phyloP scores from a whole-genome alignment of 768 basidiomycete genomes.

The Rhodotorula graminis region DNA sequence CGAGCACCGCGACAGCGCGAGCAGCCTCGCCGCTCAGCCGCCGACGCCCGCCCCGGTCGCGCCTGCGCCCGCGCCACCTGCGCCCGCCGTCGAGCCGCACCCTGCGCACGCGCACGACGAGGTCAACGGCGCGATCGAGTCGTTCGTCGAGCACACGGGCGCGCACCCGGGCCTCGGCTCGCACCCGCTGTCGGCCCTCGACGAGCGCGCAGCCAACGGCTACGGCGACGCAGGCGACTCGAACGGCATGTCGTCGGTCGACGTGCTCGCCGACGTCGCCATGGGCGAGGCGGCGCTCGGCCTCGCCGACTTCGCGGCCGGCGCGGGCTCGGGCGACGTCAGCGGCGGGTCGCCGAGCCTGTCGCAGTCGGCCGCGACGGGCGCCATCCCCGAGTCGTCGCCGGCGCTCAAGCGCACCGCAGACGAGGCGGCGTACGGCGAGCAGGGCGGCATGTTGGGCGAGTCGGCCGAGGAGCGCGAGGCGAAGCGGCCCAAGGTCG shows the following conservation, averaged over 20 bases:
- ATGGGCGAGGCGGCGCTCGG: conserved; percentile 34
- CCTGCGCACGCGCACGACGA: neutral
- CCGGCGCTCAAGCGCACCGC: conserved; percentile 22
- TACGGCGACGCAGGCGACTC: neutral
- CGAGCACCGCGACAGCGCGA: conserved; percentile 8
- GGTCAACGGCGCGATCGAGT: neutral
- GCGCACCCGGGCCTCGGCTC: conserved; percentile 20
- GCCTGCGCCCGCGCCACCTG: neutral
- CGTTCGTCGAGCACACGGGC: neutral
- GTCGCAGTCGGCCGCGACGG: neutral
- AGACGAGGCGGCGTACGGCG: conserved; percentile 11
- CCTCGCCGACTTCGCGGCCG: conserved; percentile 28
- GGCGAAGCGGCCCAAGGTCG: conserved; percentile 33
- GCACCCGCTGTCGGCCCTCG: neutral
- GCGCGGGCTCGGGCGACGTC: conserved; percentile 27
- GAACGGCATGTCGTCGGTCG: conserved; percentile 14
- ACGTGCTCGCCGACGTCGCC: conserved; percentile 33
- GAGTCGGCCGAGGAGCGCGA: conserved; percentile 18
- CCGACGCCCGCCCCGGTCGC: conserved; percentile 19
- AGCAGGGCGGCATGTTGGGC: neutral
- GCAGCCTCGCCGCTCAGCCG: conserved; percentile 21
- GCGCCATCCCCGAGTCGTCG: conserved; percentile 1
- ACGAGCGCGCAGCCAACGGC: neutral
- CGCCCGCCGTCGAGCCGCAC: neutral
- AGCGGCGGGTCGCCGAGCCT: conserved; percentile 9